Evolutionary conservation across 1,284 basidiomycete genomes (phyloP).

Genomic region (Melanopsichium pennsylvanicum): DNA sequence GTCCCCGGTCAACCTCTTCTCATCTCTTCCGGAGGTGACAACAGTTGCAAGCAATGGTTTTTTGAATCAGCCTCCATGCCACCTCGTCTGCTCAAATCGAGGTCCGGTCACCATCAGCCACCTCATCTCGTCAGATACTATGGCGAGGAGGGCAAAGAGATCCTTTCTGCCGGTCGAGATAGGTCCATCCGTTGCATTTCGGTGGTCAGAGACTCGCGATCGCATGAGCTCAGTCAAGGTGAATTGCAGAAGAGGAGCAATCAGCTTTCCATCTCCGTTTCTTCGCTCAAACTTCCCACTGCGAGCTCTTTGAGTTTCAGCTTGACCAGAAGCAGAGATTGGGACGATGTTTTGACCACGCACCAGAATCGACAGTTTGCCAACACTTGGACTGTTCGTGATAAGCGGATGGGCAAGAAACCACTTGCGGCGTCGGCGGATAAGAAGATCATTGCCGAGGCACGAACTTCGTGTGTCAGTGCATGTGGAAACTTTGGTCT

Average conservation of each 20-base stretch:
- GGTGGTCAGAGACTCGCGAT: constrained; percentile 73
- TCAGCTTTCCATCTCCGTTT: constrained; percentile 78
- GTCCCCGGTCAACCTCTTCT: constrained; percentile 56
- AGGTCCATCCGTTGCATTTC: constrained; percentile 87
- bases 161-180: constrained; percentile 74
- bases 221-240: constrained; percentile 93
- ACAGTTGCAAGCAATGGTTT: constrained; percentile 79
- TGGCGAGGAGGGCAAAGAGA: constrained; percentile 92
- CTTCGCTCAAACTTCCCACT: constrained; percentile 71
- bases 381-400: constrained; percentile 58
- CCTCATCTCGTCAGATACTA: constrained; percentile 93
- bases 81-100: constrained; percentile 80
- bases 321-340: constrained; percentile 84
- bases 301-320: constrained; percentile 82
- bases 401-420: constrained; percentile 56
- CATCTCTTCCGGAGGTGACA: constrained; percentile 58
- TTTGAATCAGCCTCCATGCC: constrained; percentile 80
- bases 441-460: constrained; percentile 68
- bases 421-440: constrained; percentile 36
- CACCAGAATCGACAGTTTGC: constrained; percentile 73
- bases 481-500: constrained; percentile 96
- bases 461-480: constrained; percentile 72
- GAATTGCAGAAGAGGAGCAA: constrained; percentile 78
- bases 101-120: constrained; percentile 89
- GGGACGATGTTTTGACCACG: constrained; percentile 93